phyloP scores from a whole-genome alignment of 2,329 filamentous ascomycete species.

The Sclerotinia minor region DNA sequence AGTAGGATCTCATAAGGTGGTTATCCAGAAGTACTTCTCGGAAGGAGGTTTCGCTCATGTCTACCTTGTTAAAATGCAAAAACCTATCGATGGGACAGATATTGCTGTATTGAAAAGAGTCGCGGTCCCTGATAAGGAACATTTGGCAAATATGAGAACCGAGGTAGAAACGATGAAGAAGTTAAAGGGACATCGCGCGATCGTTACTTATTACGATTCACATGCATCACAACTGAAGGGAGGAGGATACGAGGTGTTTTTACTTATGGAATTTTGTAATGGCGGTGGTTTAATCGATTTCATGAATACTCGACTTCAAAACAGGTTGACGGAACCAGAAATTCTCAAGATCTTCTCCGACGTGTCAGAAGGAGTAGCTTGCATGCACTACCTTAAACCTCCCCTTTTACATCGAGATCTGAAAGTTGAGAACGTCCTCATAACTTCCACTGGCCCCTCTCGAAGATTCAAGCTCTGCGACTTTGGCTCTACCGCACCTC shows the following conservation, averaged over 20 bases:
- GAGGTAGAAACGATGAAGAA: constrained; percentile 99
- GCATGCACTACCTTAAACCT: constrained; percentile 98
- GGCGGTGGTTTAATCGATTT: constrained; percentile 97
- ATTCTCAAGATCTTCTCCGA: constrained; percentile 97
- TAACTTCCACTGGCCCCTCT: constrained; percentile 59
- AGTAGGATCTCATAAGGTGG: constrained; percentile 85
- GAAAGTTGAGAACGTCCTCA: constrained; percentile 97
- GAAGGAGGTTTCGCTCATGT: constrained; percentile 98
- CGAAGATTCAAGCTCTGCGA: constrained; percentile 94
- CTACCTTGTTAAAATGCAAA: constrained; percentile 86
- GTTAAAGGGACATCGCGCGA: constrained; percentile 91
- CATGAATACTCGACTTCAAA: constrained; percentile 97
- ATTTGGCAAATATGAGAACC: constrained; percentile 91
- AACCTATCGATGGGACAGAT: constrained; percentile 46
- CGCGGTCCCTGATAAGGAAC: constrained; percentile 92
- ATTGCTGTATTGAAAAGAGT: constrained; percentile 64
- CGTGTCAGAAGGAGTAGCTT: constrained; percentile 92
- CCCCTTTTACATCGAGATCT: constrained; percentile 89
- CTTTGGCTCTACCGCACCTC: constrained; percentile 88
- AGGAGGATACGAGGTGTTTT: constrained; percentile 94
- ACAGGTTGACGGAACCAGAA: constrained; percentile 94
- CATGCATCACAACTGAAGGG: constrained; percentile 92
- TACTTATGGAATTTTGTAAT: constrained; percentile 97
- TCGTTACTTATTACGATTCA: constrained; percentile 98
- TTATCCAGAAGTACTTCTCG: constrained; percentile 96